These are phyloP conservation scores for Balamuthia mandrillaris DNA, from an alignment of 208 protist species.

Conservation along the genomic window DNA sequence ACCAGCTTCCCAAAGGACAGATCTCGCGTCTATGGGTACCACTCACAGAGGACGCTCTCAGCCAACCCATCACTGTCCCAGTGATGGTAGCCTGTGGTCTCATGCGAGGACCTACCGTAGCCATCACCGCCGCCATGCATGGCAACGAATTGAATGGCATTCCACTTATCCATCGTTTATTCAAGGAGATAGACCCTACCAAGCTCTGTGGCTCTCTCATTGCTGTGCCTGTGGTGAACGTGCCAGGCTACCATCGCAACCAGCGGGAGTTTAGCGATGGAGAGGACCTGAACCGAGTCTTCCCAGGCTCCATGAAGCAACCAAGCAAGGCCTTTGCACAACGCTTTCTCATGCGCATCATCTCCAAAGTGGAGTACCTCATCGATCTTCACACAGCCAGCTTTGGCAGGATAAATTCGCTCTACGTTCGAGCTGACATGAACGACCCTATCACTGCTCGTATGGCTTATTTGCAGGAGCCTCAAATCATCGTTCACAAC, in stretches of 20 bases:
- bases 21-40: conserved; percentile 35
- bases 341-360: conserved; percentile 38
- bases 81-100: conserved; percentile 32
- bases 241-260: conserved; percentile 26
- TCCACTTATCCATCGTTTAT: conserved; percentile 43
- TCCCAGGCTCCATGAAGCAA: conserved; percentile 42
- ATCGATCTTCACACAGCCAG: conserved; percentile 58
- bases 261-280: conserved; percentile 42
- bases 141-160: conserved; percentile 57
- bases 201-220: conserved; percentile 37
- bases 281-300: conserved; percentile 53
- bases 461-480: conserved; percentile 55
- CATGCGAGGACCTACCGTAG: conserved; percentile 8
- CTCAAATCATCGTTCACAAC: conserved; percentile 63
- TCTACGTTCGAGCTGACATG: conserved; percentile 63
- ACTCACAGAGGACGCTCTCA: conserved; percentile 18
- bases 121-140: conserved; percentile 45
- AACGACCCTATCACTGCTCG: conserved; percentile 22
- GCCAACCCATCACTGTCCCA: conserved; percentile 27
- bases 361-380: conserved; percentile 54
- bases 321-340: conserved; percentile 44
- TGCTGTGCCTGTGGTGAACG: conserved; percentile 44
- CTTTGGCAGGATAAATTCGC: conserved; percentile 51
- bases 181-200: conserved; percentile 23
- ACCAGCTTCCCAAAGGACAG: background rate